A percentile compares a stretch with the other conserved stretches of the same genome.
These are phyloP conservation scores for Aegilops umbellulata DNA, from an alignment of 176 grass and related monocot species.

Conservation along the genomic window DNA sequence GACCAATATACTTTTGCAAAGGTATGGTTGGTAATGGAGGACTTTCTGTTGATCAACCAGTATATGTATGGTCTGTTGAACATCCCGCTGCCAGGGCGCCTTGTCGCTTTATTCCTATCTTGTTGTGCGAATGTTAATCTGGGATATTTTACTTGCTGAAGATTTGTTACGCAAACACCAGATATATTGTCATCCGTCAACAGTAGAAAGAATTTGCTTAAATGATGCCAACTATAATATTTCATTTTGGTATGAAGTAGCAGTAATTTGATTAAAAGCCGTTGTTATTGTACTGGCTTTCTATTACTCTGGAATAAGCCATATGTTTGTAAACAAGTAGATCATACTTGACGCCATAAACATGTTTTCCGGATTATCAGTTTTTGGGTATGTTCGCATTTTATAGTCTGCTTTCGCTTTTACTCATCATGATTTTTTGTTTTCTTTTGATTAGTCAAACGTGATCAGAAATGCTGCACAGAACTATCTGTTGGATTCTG, in stretches of 20 bases:
- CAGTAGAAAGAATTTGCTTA: neutral
- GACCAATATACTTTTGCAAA: conserved; percentile 93
- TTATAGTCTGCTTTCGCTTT: neutral
- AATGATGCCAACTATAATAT: neutral
- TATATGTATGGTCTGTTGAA: neutral
- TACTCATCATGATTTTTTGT: conserved; percentile 22
- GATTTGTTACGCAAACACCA: neutral
- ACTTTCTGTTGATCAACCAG: conserved; percentile 24
- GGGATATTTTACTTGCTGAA: conserved; percentile 9
- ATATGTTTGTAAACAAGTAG: neutral
- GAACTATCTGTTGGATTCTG: conserved; percentile 88
- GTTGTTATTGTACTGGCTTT: conserved; percentile 1
- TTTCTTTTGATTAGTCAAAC: conserved; percentile 70
- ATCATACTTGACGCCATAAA: neutral
- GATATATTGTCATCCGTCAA: conserved; percentile 4
- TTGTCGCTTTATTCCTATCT: conserved; percentile 3
- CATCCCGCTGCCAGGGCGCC: too few species aligned
- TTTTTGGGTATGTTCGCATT: neutral
- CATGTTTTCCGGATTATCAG: conserved; percentile 5
- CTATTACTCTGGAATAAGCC: neutral
- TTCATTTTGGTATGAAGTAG: conserved; percentile 1
- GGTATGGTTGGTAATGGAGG: conserved; percentile 45
- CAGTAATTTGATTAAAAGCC: conserved; percentile 4
- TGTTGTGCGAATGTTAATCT: neutral
- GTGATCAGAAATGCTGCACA: conserved; percentile 79